Evolutionary conservation across 345 rosid genomes (phyloP), one percentile per base, ranked within the genome.

Genomic region (Mallotus nudiflorus): DNA sequence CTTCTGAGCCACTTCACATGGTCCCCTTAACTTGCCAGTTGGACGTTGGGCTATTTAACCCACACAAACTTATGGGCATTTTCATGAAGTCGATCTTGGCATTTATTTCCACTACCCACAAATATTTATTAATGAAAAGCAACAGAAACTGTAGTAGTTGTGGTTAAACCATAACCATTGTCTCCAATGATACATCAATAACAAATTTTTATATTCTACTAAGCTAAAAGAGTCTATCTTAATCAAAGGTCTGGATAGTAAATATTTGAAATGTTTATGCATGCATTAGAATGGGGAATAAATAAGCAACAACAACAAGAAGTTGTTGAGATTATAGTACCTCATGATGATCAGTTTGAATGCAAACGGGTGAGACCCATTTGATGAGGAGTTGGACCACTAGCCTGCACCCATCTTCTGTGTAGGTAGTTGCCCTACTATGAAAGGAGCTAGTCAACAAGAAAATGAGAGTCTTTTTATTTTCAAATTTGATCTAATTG

Each of bases 391-490:
- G 67, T 69, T 58, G 78, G 78, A 79, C 83, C 74, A 82, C 81
- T 61, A 73, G 9, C 59, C 72, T 70, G 44, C 75, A 73, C 79
- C 68, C 39, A n/a, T 77, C 71, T 33, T 71, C 79, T 77, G 53
- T 73, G 50, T 49, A 65, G 51, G 71, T 66, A 83, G 71, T 68
- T 56, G 27, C 31, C 78, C 67, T 69, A 70, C 69, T 71, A 51
- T 48, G 44, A 69, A 72, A 72, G 65, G 66, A 66, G 35, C 44
- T 83, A 81, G 88, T 87, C 90, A 87, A 87, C 84, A 53, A 40
- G 4, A 70, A 76, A 80, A 89, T 87, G 65, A 82, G 80, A 62
- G 51, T 33, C 67, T 18, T 42, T 55, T 35, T 8, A 10, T 62
- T 70, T 70, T 68, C 68, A 70, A 60, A 67, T 63, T 45, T 29